Conservation (phyloP, 2,329 filamentous ascomycete genomes). For the Penicillium capsulatum region DNA sequence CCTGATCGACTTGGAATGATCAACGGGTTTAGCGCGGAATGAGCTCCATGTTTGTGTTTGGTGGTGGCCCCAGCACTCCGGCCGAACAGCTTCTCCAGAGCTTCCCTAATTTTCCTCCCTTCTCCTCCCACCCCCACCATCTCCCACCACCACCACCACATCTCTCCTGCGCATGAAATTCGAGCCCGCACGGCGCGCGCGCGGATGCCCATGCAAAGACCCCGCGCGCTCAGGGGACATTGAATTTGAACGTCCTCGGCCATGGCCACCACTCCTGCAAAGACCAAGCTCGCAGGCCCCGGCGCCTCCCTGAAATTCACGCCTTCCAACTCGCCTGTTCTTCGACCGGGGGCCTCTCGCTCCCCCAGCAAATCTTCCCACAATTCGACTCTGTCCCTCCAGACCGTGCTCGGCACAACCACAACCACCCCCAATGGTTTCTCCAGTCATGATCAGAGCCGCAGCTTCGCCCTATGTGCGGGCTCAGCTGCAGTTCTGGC, state of each 20-base stretch:
- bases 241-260: conserved; percentile 18
- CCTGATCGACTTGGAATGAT: conserved; percentile 23
- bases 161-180: background rate
- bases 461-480: conserved; percentile 80
- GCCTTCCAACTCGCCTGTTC: conserved; percentile 70
- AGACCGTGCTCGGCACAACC: conserved; percentile 86
- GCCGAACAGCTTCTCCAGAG: background rate
- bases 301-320: conserved; percentile 58
- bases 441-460: conserved; percentile 67
- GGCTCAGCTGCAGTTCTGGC: conserved; percentile 91
- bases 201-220: conserved; percentile 26
- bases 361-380: conserved; percentile 55
- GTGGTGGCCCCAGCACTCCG: conserved; percentile 1
- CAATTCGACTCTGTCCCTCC: conserved; percentile 60
- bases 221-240: conserved; percentile 23
- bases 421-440: conserved; percentile 81
- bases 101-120: conserved; percentile 5
- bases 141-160: conserved; percentile 5
- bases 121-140: conserved; percentile 5
- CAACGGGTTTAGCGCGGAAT: conserved; percentile 16
- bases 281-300: conserved; percentile 34
- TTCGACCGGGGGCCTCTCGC: conserved; percentile 58
- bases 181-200: background rate
- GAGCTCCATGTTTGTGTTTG: conserved; percentile 15
- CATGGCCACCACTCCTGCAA: conserved; percentile 38